A percentile compares a stretch with the other conserved stretches of the same genome.
These are phyloP conservation scores for Exophiala aquamarina DNA, from an alignment of 2,329 filamentous ascomycete species.

Conservation along the genomic window DNA sequence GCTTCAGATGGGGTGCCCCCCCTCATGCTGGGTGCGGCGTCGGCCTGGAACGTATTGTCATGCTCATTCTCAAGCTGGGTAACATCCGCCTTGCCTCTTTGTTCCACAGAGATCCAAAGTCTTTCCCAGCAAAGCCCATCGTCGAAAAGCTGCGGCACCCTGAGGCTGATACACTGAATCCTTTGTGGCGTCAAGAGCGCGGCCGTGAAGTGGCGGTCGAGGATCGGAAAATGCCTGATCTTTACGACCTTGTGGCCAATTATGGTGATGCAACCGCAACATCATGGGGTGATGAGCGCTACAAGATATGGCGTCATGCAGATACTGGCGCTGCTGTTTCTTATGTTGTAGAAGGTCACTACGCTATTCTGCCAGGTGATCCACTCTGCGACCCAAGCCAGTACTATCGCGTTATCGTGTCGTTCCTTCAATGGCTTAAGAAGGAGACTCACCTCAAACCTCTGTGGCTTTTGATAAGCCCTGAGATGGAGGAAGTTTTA, in stretches of 20 bases:
- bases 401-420: conserved; percentile 69
- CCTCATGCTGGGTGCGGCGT: conserved; percentile 90
- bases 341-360: conserved; percentile 74
- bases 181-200: conserved; percentile 55
- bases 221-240: conserved; percentile 62
- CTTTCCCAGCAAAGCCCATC: conserved; percentile 68
- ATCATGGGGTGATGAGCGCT: conserved; percentile 87
- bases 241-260: conserved; percentile 89
- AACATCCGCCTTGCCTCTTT: conserved; percentile 87
- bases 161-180: conserved; percentile 77
- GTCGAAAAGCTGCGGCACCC: conserved; percentile 73
- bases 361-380: conserved; percentile 82
- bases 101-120: conserved; percentile 86
- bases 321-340: conserved; percentile 79
- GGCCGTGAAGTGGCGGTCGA: conserved; percentile 46
- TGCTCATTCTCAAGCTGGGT: conserved; percentile 80
- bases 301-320: conserved; percentile 81
- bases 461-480: conserved; percentile 84
- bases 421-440: conserved; percentile 73
- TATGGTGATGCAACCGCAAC: conserved; percentile 94
- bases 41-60: conserved; percentile 83
- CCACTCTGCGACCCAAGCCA: conserved; percentile 80
- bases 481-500: conserved; percentile 75
- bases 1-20: conserved; percentile 83
- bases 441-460: conserved; percentile 72